These are phyloP conservation scores for Cucumis melo DNA, from an alignment of 306 rosid species.

Conservation along the genomic window DNA sequence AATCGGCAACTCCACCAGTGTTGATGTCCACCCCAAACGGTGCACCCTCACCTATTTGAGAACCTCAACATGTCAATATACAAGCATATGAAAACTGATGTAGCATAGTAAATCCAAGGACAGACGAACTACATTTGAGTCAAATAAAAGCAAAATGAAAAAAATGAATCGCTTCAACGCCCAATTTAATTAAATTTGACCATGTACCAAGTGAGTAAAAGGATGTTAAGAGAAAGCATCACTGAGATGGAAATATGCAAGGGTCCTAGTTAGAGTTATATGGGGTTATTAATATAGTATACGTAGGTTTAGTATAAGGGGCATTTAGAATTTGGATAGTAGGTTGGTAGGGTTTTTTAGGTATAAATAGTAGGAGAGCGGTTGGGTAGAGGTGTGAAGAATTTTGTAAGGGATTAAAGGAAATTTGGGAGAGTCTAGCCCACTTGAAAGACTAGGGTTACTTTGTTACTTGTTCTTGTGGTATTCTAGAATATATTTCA, in stretches of 20 bases:
- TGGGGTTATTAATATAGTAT: no score
- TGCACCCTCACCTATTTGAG: conserved; percentile 65
- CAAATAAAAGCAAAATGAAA: neutral
- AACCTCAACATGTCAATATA: neutral
- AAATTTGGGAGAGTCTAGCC: no score
- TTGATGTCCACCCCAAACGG: conserved; percentile 81
- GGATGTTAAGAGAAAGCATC: neutral
- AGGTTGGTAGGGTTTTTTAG: no score
- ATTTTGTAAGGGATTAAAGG: no score
- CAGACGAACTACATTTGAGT: neutral
- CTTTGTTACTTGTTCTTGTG: no score
- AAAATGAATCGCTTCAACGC: neutral
- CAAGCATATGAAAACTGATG: neutral
- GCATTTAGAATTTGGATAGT: no score
- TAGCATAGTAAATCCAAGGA: neutral
- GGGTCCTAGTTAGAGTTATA: no score
- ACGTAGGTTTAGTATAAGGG: no score
- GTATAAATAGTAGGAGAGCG: no score
- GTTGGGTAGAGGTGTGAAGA: no score
- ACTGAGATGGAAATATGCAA: neutral
- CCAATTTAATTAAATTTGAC: neutral
- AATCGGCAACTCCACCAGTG: conserved; percentile 93
- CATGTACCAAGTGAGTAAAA: neutral
- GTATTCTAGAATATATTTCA: no score
- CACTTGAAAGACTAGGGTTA: no score